phyloP scores from a whole-genome alignment of 495 filamentous ascomycete species.

The Neurospora africana region DNA sequence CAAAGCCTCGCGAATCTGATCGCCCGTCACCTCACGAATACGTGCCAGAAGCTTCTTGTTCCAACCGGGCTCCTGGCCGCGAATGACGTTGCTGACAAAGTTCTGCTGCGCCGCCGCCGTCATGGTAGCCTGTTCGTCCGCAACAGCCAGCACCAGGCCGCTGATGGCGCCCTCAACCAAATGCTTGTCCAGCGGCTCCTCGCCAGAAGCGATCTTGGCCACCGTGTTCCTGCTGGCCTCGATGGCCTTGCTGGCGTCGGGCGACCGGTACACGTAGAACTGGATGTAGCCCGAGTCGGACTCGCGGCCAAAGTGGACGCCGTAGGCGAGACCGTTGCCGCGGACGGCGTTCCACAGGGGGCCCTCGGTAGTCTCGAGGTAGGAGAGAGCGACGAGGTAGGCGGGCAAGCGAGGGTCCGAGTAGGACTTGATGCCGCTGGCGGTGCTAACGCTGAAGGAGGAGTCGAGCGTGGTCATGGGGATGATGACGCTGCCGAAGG shows the following conservation, averaged over 20 bases:
- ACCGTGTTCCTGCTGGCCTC: conserved; percentile 64
- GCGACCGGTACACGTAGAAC: conserved; percentile 79
- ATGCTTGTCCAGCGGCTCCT: conserved; percentile 60
- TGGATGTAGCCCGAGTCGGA: conserved; percentile 68
- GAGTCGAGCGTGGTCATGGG: conserved; percentile 89
- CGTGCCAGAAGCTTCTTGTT: conserved; percentile 61
- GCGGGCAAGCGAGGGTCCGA: conserved; percentile 71
- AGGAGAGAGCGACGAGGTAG: conserved; percentile 73
- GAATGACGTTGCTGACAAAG: conserved; percentile 72
- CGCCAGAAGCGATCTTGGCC: conserved; percentile 36
- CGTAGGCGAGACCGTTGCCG: conserved; percentile 86
- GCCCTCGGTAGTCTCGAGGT: conserved; percentile 88
- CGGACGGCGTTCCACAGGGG: conserved; percentile 89
- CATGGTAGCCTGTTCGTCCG: conserved; percentile 79
- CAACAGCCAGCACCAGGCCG: conserved; percentile 71
- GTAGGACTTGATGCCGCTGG: conserved; percentile 62
- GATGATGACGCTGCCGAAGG: conserved; percentile 62
- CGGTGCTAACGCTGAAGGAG: conserved; percentile 72
- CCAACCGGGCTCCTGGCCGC: conserved; percentile 67
- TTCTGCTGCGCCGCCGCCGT: conserved; percentile 66
- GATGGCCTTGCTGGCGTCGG: conserved; percentile 82
- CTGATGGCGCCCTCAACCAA: conserved; percentile 85
- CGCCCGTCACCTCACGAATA: conserved; percentile 62
- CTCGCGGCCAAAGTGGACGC: conserved; percentile 61
- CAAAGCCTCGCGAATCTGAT: conserved; percentile 69